These are phyloP conservation scores for Pyrus bretschneideri DNA, from an alignment of 306 rosid species.

Conservation along the genomic window DNA sequence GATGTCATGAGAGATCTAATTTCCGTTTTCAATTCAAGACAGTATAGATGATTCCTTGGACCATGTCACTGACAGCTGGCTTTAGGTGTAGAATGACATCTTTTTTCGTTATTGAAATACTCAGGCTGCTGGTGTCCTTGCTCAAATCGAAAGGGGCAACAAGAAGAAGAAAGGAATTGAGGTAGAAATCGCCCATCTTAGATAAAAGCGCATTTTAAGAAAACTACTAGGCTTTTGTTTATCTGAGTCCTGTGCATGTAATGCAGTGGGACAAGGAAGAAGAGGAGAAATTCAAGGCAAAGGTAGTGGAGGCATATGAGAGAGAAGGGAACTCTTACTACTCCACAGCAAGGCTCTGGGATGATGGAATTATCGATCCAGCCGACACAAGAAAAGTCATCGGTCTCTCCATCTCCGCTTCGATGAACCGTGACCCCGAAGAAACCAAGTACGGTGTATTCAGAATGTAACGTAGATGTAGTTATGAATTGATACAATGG, in stretches of 20 bases:
- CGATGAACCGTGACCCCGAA: constrained; percentile 54
- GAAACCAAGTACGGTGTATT: constrained; percentile 85
- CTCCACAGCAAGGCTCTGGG: constrained; percentile 96
- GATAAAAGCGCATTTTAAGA: background rate
- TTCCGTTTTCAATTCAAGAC: constrained; percentile 1
- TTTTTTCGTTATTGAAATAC: constrained; percentile 8
- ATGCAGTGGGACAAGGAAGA: constrained; percentile 82
- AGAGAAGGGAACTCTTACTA: constrained; percentile 83
- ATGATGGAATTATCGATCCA: constrained; percentile 92
- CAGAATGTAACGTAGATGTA: constrained; percentile 48
- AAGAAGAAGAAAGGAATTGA: constrained; percentile 89
- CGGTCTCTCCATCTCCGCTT: constrained; percentile 75
- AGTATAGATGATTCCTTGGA: background rate
- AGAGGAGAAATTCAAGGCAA: constrained; percentile 71
- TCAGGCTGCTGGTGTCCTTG: constrained; percentile 93
- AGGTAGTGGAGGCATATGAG: constrained; percentile 76
- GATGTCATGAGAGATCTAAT: background rate
- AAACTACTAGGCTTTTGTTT: constrained; percentile 11
- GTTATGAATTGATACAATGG: background rate
- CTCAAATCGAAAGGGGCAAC: constrained; percentile 79
- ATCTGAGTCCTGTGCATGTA: background rate
- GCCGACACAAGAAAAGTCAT: constrained; percentile 83
- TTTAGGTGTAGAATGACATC: background rate
- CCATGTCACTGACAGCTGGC: constrained; percentile 6
- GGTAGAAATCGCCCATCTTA: constrained; percentile 32